Base-by-base conservation (phyloP, 2,329 filamentous ascomycete species). In the Fusarium praegraminearum region DNA sequence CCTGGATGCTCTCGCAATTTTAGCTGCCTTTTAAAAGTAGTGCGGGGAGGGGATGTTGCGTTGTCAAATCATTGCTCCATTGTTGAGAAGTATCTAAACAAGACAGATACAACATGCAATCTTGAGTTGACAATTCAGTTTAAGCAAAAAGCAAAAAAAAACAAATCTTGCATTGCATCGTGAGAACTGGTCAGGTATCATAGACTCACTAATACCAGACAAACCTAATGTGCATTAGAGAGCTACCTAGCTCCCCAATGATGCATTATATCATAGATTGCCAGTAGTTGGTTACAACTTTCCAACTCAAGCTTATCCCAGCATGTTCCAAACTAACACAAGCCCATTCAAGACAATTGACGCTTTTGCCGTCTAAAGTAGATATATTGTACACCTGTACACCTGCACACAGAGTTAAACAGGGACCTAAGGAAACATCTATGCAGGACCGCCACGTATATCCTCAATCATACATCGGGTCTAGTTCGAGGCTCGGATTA, bases 381-480 rank as follows among this genome's bases (percentile, higher is more conserved):
- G 78, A 80, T 67, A 76, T 85, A 85, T 83, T 84, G 81, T 85
- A 86, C 84, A 85, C 80, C 82, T 83, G 82, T 84, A 83, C 81
- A 85, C 80, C 82, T 83, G 82, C 84, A 83, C 81, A 85, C 79
- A 78, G 74, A 76, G 77, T 77, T 77, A 78, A 78, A 81, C 77
- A 79, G 80, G 76, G 77, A 80, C 78, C 75, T 78, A 81, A 82
- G 78, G 79, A 81, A 83, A 82, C 79, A 77, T 85, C 83, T 85
- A 84, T 84, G 82, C 80, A 80, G 80, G 79, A 78, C 78, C 79
- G 76, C 77, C 77, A 77, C 75, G 77, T 78, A 76, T 79, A 77
- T 76, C 78, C 75, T 77, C 77, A 80, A 78, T 79, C 78, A 78
- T 77, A 80, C 76, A 79, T 75, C 76, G 72, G 75, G 73, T 73